phyloP scores from a whole-genome alignment of 2,329 filamentous ascomycete species.

The Monilinia polystroma region DNA sequence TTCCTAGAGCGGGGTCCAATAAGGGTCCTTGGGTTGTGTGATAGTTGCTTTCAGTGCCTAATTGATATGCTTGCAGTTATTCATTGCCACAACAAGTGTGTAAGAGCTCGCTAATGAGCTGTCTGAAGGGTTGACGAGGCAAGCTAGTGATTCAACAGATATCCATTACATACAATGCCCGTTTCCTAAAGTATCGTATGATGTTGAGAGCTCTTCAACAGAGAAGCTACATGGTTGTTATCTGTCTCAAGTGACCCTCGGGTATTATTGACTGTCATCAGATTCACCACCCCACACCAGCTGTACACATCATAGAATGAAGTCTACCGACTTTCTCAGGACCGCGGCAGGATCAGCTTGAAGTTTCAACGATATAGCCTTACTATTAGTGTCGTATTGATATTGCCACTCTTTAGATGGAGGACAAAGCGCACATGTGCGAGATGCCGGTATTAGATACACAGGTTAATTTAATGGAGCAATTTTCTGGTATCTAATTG shows the following conservation, averaged over 20 bases:
- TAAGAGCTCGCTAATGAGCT: not conserved
- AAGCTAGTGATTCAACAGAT: not conserved
- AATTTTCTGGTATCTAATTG: not conserved
- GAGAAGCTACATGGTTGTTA: not conserved
- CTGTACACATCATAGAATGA: too few species aligned
- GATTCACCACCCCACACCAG: too few species aligned
- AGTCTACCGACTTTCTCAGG: too few species aligned
- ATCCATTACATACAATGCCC: not conserved
- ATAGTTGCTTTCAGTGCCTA: not conserved
- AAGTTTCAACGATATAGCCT: too few species aligned
- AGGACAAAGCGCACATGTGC: not conserved
- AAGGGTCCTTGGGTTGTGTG: too few species aligned
- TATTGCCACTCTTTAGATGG: not conserved
- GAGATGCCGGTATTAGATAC: not conserved
- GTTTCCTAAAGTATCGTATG: not conserved
- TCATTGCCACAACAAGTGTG: not conserved
- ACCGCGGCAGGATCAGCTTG: too few species aligned
- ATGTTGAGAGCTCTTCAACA: not conserved
- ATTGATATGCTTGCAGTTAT: not conserved
- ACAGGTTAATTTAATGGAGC: not conserved
- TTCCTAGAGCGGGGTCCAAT: not conserved
- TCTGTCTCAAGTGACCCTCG: too few species aligned
- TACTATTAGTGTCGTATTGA: not conserved
- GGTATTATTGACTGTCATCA: too few species aligned
- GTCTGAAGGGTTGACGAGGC: not conserved